phyloP scores from a whole-genome alignment of 805 yeast genomes.

The Priceomyces haplophilus region DNA sequence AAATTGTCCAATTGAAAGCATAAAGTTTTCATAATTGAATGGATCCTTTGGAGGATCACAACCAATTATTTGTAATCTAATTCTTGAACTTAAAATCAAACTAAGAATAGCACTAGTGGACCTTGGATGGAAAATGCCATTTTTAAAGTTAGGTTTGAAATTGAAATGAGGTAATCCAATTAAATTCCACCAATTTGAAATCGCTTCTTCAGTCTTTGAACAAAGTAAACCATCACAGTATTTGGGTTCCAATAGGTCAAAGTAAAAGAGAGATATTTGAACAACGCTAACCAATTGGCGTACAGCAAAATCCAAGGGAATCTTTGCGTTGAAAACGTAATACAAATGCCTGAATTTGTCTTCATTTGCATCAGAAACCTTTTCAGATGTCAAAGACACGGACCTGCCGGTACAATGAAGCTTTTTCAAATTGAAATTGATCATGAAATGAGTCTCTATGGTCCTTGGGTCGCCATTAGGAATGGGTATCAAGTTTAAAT shows the following conservation, averaged over 20 bases:
- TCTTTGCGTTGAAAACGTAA: constrained; percentile 47
- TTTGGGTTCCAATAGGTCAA: constrained; percentile 62
- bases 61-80: constrained; percentile 47
- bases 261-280: constrained; percentile 77
- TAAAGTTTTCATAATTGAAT: constrained; percentile 68
- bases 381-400: constrained; percentile 59
- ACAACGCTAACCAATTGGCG: constrained; percentile 68
- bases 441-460: constrained; percentile 57
- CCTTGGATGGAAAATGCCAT: constrained; percentile 57
- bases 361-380: constrained; percentile 72
- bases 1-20: constrained; percentile 66
- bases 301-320: constrained; percentile 64
- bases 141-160: constrained; percentile 42
- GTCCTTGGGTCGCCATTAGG: constrained; percentile 54
- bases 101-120: constrained; percentile 82
- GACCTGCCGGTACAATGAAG: constrained; percentile 85
- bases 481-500: constrained; percentile 67
- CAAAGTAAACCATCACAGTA: constrained; percentile 86
- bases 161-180: constrained; percentile 56
- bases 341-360: constrained; percentile 80
- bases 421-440: constrained; percentile 74
- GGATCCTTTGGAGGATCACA: constrained; percentile 77
- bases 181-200: constrained; percentile 76
- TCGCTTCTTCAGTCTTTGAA: constrained; percentile 68
- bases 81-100: constrained; percentile 64